Percentiles rank a stretch among this genome's conserved stretches.
phyloP scores from a whole-genome alignment of 2,329 filamentous ascomycete species.

The Epicoccum nigrum region DNA sequence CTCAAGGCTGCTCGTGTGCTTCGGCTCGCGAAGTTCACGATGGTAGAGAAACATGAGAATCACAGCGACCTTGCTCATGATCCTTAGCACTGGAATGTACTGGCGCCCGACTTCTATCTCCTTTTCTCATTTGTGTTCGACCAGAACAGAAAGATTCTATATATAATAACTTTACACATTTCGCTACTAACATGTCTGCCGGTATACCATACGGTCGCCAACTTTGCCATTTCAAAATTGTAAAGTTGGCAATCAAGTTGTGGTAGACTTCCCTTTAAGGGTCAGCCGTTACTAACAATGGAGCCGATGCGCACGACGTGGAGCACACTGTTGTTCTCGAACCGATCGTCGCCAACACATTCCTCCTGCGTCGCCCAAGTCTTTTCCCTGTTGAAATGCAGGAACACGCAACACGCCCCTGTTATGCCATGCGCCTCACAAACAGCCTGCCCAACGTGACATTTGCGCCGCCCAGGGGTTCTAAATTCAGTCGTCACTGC shows the following conservation, averaged over 20 bases:
- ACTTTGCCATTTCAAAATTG: background rate
- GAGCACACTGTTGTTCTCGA: constrained; percentile 8
- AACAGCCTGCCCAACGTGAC: constrained; percentile 5
- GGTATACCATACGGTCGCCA: background rate
- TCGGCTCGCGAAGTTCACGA: constrained; percentile 1
- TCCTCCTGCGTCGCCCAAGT: background rate
- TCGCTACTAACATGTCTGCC: background rate
- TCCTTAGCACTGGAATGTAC: too few species aligned
- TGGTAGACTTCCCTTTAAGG: constrained; percentile 1
- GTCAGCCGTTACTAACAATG: constrained; percentile 6
- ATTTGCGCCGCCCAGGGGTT: constrained; percentile 5
- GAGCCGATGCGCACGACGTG: constrained; percentile 3
- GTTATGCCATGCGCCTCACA: constrained; percentile 2
- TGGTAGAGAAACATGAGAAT: too few species aligned
- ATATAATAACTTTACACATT: background rate
- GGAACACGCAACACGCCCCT: constrained; percentile 17
- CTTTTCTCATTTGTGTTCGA: too few species aligned
- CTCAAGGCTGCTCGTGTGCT: constrained; percentile 3
- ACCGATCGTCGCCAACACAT: constrained; percentile 14
- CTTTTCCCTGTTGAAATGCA: constrained; percentile 9
- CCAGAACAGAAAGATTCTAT: background rate
- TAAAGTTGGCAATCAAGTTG: background rate
- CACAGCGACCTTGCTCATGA: background rate
- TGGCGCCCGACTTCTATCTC: too few species aligned
- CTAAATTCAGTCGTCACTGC: constrained; percentile 5